phyloP scores from a whole-genome alignment of 2,329 filamentous ascomycete genomes.

The Stagonosporopsis vannaccii region DNA sequence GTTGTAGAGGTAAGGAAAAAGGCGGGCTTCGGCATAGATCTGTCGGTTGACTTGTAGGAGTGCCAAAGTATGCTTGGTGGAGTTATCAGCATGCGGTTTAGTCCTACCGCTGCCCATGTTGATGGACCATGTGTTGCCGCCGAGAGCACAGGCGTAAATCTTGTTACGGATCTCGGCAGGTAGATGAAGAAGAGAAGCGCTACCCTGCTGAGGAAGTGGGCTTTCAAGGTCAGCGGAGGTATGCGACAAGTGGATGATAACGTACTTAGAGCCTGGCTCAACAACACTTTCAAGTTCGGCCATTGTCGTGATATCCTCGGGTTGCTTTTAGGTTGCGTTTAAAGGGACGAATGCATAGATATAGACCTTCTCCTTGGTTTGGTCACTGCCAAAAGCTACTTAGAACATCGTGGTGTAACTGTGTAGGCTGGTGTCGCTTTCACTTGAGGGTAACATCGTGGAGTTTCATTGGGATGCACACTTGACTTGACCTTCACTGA shows the following conservation, averaged over 20 bases:
- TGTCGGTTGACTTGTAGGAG: slow-evolving; percentile 10
- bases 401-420: background rate
- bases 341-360: background rate
- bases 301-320: background rate
- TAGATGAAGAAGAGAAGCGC: background rate
- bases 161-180: slow-evolving; percentile 22
- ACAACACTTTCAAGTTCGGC: background rate
- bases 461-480: background rate
- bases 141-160: slow-evolving; percentile 13
- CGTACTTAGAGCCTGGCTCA: background rate
- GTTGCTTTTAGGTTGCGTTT: background rate
- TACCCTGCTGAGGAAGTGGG: background rate
- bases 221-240: background rate
- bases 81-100: slow-evolving; percentile 4
- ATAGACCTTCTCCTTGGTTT: background rate
- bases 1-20: slow-evolving; percentile 9
- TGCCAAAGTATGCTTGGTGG: background rate
- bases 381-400: background rate
- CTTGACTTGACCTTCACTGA: slow-evolving; percentile 1
- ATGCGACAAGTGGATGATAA: background rate
- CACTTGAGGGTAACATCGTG: background rate
- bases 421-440: background rate
- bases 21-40: slow-evolving; percentile 2
- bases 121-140: slow-evolving; percentile 8
- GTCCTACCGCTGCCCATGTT: background rate